These are phyloP conservation scores for Neofusicoccum sp. DNA, from an alignment of 2,329 filamentous ascomycete species.

Conservation along the genomic window DNA sequence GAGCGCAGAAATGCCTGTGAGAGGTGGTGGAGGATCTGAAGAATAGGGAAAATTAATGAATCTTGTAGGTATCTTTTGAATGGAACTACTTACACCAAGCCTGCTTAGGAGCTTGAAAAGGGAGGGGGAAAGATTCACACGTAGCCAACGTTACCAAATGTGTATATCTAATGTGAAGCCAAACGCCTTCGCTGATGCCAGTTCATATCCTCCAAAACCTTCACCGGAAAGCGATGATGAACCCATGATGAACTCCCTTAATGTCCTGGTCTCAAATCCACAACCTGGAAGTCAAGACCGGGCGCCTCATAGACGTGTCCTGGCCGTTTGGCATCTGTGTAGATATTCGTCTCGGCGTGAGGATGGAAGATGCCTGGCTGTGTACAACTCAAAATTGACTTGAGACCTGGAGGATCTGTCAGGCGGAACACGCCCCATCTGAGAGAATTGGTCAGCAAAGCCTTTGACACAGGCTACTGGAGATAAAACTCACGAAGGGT, in stretches of 20 bases:
- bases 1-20: not conserved
- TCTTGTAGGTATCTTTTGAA: constrained; percentile 11
- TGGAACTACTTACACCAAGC: constrained; percentile 3
- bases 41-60: not conserved
- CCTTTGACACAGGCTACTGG: not conserved
- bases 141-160: too few relatives aligned
- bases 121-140: not conserved
- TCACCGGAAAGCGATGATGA: not conserved
- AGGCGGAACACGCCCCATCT: constrained; percentile 92
- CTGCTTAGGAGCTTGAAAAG: not conserved
- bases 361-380: constrained; percentile 84
- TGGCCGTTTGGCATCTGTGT: constrained; percentile 68
- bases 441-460: not conserved
- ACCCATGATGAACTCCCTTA: not conserved
- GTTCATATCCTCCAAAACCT: not conserved
- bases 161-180: not conserved
- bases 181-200: not conserved
- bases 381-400: constrained; percentile 78
- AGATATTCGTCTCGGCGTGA: constrained; percentile 70
- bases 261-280: constrained; percentile 56
- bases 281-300: constrained; percentile 64
- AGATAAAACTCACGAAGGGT: constrained; percentile 65
- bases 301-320: constrained; percentile 62
- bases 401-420: constrained; percentile 88
- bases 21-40: not conserved